Conservation (phyloP, 108 stramenopile genomes). For the Epipyxis sp. region DNA sequence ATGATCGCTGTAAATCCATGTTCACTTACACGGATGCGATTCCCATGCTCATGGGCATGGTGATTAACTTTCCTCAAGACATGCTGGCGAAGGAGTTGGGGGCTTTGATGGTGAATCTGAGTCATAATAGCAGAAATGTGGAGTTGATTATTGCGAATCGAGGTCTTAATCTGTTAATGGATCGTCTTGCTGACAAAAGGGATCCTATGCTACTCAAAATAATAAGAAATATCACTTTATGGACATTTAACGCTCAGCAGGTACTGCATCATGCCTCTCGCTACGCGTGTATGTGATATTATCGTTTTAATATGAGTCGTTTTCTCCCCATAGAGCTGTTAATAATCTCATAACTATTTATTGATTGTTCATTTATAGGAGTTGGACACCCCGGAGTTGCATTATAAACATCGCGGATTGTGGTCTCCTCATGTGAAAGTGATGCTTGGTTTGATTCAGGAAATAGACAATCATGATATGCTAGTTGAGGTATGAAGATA, state of each 20-base stretch:
- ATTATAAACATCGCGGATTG: constrained; percentile 48
- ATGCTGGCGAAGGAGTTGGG: constrained; percentile 56
- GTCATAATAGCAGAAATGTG: constrained; percentile 41
- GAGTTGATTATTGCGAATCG: constrained; percentile 45
- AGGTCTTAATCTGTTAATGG: constrained; percentile 51
- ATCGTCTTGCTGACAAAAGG: constrained; percentile 43
- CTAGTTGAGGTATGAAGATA: constrained; percentile 3
- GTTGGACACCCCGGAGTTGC: constrained; percentile 13
- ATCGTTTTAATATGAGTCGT: no score
- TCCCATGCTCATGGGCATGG: constrained; percentile 57
- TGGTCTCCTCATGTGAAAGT: constrained; percentile 56
- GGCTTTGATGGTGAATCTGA: constrained; percentile 58
- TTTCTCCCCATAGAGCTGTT: no score
- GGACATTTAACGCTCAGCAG: constrained; percentile 51
- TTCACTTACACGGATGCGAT: constrained; percentile 56
- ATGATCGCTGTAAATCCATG: constrained; percentile 60
- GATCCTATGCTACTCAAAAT: constrained; percentile 53
- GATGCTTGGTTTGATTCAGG: constrained; percentile 38
- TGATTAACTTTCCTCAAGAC: constrained; percentile 51
- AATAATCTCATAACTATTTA: no score
- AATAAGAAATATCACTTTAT: constrained; percentile 55
- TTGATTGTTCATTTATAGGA: no score
- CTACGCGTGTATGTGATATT: no score
- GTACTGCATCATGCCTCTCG: no score
- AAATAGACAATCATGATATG: constrained; percentile 45